These are phyloP conservation scores for Cyberlindnera misumaiensis DNA, from an alignment of 805 yeast genomes.

Conservation along the genomic window DNA sequence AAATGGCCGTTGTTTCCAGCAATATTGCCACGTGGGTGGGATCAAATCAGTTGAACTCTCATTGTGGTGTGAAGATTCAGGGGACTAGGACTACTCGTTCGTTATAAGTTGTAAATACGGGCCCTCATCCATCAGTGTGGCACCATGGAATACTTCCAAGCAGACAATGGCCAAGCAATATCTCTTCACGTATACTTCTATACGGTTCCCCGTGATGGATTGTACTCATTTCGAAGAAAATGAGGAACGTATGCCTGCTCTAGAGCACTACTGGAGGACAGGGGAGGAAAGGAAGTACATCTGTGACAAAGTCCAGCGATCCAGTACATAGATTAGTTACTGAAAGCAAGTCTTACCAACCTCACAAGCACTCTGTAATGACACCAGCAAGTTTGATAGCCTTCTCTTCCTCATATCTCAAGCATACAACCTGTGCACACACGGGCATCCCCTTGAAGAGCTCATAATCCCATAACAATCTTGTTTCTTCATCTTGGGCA, in stretches of 20 bases:
- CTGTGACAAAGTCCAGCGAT: too few species aligned
- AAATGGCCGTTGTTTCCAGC: too few species aligned
- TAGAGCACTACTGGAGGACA: conserved; percentile 2
- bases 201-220: not conserved
- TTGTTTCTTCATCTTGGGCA: conserved; percentile 25
- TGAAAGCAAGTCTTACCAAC: too few species aligned
- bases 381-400: conserved; percentile 38
- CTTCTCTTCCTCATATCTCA: conserved; percentile 42
- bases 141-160: not conserved
- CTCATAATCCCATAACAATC: conserved; percentile 27
- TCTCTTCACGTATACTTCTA: not conserved
- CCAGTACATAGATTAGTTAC: too few species aligned
- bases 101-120: not conserved
- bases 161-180: conserved; percentile 1
- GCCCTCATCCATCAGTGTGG: not conserved
- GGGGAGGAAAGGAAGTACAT: too few species aligned
- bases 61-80: too few species aligned
- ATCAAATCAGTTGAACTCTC: too few species aligned
- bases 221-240: not conserved
- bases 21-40: too few species aligned
- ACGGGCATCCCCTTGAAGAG: conserved; percentile 52
- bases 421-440: conserved; percentile 41
- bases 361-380: conserved; percentile 2
- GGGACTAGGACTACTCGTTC: too few species aligned
- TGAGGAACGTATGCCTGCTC: not conserved